Percentiles rank a stretch among this genome's conserved stretches.
Evolutionary conservation across 2,329 filamentous ascomycete genomes (phyloP).

Genomic region (Microdochium trichocladiopsis): DNA sequence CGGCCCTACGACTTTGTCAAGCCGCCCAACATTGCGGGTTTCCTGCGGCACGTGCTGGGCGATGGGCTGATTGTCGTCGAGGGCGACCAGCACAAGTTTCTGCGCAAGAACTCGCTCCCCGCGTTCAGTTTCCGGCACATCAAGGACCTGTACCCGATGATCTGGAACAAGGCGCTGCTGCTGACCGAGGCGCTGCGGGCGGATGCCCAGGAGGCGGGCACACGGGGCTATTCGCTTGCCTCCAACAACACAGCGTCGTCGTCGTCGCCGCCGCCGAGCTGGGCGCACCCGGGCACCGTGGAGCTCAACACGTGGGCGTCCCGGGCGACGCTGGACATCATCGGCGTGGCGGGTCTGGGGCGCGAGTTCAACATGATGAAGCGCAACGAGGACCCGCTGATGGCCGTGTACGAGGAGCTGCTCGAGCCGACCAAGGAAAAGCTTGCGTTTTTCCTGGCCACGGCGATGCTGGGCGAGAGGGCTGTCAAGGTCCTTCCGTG

Average conservation of each 20-base stretch:
- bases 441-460: conserved; percentile 30
- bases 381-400: conserved; percentile 27
- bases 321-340: conserved; percentile 51
- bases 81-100: conserved; percentile 63
- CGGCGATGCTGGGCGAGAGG: conserved; percentile 25
- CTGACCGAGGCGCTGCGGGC: conserved; percentile 32
- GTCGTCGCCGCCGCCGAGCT: too few relatives aligned
- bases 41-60: conserved; percentile 46
- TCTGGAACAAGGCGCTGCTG: conserved; percentile 50
- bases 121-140: conserved; percentile 63
- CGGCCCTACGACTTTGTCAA: conserved; percentile 49
- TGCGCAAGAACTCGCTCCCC: conserved; percentile 60
- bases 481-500: conserved; percentile 34
- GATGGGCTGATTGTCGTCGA: conserved; percentile 57
- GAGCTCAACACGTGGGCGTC: conserved; percentile 41
- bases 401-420: conserved; percentile 37
- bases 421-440: conserved; percentile 38
- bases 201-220: conserved; percentile 20
- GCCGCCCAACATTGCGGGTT: conserved; percentile 33
- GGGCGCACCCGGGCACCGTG: conserved; percentile 9
- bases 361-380: conserved; percentile 40
- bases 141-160: conserved; percentile 62
- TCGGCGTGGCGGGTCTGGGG: conserved; percentile 50
- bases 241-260: too few relatives aligned
- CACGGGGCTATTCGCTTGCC: not conserved